Base-by-base conservation (phyloP, 768 basidiomycete species). In the Boletus edulis region DNA sequence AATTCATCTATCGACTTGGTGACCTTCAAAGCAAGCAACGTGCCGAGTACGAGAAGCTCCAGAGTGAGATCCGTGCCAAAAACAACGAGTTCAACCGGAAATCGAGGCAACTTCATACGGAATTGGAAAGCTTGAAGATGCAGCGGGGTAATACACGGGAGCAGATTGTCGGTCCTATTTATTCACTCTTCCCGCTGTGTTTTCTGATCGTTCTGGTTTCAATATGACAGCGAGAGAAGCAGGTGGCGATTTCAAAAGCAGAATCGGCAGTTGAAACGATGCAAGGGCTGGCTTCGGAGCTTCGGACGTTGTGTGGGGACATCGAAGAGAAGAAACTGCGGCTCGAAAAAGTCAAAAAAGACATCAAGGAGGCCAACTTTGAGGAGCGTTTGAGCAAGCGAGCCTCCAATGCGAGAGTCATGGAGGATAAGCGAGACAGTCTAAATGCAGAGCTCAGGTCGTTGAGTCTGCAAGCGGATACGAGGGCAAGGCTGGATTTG, bases 381-480 rank as follows among this genome's bases (percentile, higher is more conserved):
- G 86, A 98, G 27, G 77, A 82, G 35, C 81, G 78, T 39, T 64
- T 91, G 22, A 72, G 66, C 0, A 84, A 88, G 54, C 80, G 83
- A 50, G 73, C 75, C 0, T 68, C 74, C 27, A 81, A 80, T 54
- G 73, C 77, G n/a, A 80, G 85, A 35, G 65, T 60, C 24, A 73
- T 91, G 47, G 92, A 98, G 56, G 83, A 83, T 35, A 78, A 76
- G 45, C 76, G 88, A 48, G 92, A 95, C 17, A 67, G 69, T 18
- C 73, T 96, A 56, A 90, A 86, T 51, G 60, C 70, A 0, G 95
- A 97, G 57, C 76, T 94, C 40, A 78, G 82, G 32, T 72, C 77
- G 2, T 71, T 97, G 61, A 92, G 84, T 61, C 63, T 82, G 43
- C 94, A 98, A 67, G 87, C 91, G 0, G 89, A 94, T 51, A 76